Base-by-base conservation (phyloP, 495 filamentous ascomycete genomes). In the Aspergillus cristatus region DNA sequence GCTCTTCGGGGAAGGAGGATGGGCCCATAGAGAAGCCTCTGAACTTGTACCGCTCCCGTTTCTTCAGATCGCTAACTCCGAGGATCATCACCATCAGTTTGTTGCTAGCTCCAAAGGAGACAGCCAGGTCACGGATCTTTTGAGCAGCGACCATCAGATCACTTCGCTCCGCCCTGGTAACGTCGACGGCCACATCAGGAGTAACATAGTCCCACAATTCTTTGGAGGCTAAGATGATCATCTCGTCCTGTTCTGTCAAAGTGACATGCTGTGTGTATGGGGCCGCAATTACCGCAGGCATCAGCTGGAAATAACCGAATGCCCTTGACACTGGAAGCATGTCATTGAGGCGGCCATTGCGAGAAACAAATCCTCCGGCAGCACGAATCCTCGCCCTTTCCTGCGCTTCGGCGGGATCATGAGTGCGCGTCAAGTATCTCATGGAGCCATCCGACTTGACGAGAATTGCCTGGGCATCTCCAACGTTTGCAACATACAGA, bases 51-150 rank as follows among this genome's bases (percentile, higher is more conserved):
- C 79, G 73, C 42, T 88, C 82, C 34, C 84, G 74, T 50, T 82
- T 84, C 61, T 88, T 89, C 31, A 97, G 62, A 53, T 96, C 86
- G 37, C 82, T 81, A 29, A 99, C 82, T 17, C 87, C 86, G 35
- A 99, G 76, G 57, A 97, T 83, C 87, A 95, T 94, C 1, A 99
- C 86, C 91, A 96, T 97, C 46, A 99, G 82, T 65, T 97, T 99
- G 46, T 80, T 81, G 6, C 74, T 85, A 20, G 89, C 82, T 14
- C 91, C 93, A 53, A 94, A 97, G 3, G 90, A 84, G 43, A 99
- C 93, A 16, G 91, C 93, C 26, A 99, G 66, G 66, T 99, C 91
- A 20, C 91, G 79, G 7, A 97, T 75, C 54, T 91, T 95, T 51
- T 97, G 88, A 15, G 93, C 81, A n/a, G 89, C 93, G 38, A 86